Conservation (phyloP, 2,329 filamentous ascomycete genomes). For the Aspergillus texensis region DNA sequence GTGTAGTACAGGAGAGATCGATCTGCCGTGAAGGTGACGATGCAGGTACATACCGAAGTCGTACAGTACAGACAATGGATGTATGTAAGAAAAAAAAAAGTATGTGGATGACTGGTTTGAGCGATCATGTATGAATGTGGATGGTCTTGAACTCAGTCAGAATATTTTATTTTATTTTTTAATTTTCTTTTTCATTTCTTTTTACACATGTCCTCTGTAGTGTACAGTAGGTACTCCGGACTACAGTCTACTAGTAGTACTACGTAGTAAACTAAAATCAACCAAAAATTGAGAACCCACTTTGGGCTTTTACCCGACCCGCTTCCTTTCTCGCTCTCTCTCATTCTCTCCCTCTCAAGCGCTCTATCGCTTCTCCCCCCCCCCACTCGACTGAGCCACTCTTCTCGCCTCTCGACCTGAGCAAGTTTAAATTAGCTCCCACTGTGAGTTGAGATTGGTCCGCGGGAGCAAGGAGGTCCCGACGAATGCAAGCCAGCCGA, state of each 20-base stretch:
- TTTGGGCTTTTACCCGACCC: neutral
- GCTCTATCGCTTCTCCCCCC: slow-evolving; percentile 9
- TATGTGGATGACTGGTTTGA: too few species aligned
- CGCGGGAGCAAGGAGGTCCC: neutral
- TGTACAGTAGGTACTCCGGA: too few species aligned
- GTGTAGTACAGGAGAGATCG: neutral
- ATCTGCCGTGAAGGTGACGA: neutral
- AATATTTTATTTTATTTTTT: too few species aligned
- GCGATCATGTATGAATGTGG: too few species aligned
- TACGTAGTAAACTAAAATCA: too few species aligned
- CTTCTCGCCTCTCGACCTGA: slow-evolving; percentile 1
- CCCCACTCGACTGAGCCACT: neutral
- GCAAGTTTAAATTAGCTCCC: slow-evolving; percentile 2
- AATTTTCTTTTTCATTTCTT: too few species aligned
- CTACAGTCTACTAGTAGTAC: too few species aligned
- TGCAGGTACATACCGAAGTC: neutral
- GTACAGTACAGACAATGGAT: too few species aligned
- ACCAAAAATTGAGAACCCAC: neutral
- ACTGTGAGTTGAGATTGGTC: neutral
- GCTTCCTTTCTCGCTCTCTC: slow-evolving; percentile 2
- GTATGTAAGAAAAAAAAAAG: too few species aligned
- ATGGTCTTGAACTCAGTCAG: too few species aligned
- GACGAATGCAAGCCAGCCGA: neutral
- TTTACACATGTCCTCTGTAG: too few species aligned
- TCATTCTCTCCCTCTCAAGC: slow-evolving; percentile 7